These are phyloP conservation scores for Alternaria angustiovoidea DNA, from an alignment of 2,329 filamentous ascomycete species.

Conservation along the genomic window DNA sequence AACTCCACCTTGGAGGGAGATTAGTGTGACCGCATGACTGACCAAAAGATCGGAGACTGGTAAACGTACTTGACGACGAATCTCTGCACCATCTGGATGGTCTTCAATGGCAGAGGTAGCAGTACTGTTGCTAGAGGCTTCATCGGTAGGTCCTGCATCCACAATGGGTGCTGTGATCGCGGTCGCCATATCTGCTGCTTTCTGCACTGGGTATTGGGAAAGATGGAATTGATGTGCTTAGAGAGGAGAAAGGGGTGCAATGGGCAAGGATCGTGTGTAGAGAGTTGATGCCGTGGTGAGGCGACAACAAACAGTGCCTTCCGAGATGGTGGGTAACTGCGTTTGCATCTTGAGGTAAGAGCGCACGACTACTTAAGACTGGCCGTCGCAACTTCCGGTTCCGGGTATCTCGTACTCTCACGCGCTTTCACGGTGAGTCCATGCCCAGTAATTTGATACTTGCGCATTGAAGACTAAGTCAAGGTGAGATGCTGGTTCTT, in stretches of 20 bases:
- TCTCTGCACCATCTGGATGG: conserved; percentile 38
- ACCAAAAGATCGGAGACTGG: neutral
- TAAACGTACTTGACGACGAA: conserved; percentile 40
- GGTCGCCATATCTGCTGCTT: conserved; percentile 9
- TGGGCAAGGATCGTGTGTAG: neutral
- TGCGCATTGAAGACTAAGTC: neutral
- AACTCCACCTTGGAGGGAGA: conserved; percentile 54
- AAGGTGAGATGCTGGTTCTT: neutral
- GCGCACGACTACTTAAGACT: neutral
- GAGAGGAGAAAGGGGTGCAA: neutral
- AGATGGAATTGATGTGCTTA: neutral
- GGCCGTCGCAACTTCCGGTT: conserved; percentile 1
- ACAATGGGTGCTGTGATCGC: neutral
- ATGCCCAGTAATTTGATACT: neutral
- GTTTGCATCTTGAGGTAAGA: conserved; percentile 13
- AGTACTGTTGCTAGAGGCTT: neutral
- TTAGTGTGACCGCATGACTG: conserved; percentile 2
- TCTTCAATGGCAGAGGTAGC: conserved; percentile 13
- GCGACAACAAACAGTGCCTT: neutral
- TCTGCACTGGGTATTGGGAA: neutral
- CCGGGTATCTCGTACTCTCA: neutral
- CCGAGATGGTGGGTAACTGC: neutral
- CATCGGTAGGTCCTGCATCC: neutral
- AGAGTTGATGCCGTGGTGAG: neutral
- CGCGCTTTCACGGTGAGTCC: neutral